These are phyloP conservation scores for Cenococcum geophilum DNA, from an alignment of 495 filamentous ascomycete genomes.

Conservation along the genomic window DNA sequence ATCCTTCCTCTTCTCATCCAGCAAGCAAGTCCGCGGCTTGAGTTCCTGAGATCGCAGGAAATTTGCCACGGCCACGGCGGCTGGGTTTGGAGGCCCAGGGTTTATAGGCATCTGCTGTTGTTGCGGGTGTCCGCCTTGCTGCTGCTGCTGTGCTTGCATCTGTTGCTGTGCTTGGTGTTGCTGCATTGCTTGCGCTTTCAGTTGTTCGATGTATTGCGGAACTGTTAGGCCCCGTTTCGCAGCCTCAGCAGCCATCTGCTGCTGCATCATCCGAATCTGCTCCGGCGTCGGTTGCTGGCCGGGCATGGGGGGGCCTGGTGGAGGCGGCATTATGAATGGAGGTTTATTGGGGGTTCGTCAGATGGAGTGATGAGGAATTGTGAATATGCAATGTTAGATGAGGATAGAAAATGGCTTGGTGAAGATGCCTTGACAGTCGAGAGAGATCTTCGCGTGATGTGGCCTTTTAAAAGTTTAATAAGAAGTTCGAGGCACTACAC, in stretches of 20 bases:
- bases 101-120: conserved; percentile 52
- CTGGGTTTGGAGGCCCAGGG: conserved; percentile 76
- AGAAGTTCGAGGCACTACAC: too few relatives aligned
- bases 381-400: not conserved
- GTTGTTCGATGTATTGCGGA: conserved; percentile 58
- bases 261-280: conserved; percentile 77
- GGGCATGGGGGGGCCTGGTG: conserved; percentile 29
- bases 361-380: not conserved
- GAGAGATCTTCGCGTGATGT: too few relatives aligned
- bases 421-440: too few relatives aligned
- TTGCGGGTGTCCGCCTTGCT: conserved; percentile 42
- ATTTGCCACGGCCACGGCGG: conserved; percentile 81
- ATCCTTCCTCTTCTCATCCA: conserved; percentile 95
- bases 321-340: conserved; percentile 1
- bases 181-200: conserved; percentile 47
- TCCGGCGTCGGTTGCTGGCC: conserved; percentile 71
- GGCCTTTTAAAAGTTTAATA: too few relatives aligned
- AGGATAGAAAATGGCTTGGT: too few relatives aligned
- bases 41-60: conserved; percentile 80
- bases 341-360: not conserved
- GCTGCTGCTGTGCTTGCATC: conserved; percentile 42
- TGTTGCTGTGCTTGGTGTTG: conserved; percentile 49
- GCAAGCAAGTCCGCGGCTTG: conserved; percentile 85
- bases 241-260: conserved; percentile 70
- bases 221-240: conserved; percentile 56